A percentile compares a stretch with the other conserved stretches of the same genome.
Conservation (phyloP, 148 eudicot genomes). For the Rhododendron simsii region DNA sequence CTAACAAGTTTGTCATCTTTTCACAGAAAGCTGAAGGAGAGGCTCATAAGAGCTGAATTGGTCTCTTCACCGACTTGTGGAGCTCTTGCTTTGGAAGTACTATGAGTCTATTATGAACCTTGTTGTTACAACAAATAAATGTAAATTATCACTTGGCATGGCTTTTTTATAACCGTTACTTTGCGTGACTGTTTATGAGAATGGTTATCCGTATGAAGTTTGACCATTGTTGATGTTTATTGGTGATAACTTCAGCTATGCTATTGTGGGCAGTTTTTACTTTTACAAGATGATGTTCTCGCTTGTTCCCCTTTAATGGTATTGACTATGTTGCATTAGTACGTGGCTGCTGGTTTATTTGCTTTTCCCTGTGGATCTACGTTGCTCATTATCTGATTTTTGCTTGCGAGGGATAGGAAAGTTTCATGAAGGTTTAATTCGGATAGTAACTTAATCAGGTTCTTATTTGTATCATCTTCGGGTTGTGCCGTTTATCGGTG, state of each 20-base stretch:
- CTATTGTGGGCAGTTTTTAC: background rate
- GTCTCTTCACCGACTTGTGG: background rate
- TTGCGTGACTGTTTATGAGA: background rate
- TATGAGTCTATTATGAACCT: background rate
- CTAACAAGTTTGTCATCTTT: background rate
- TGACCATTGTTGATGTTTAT: background rate
- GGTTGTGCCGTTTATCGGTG: background rate
- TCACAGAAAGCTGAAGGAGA: constrained; percentile 36
- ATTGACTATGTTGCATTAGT: background rate
- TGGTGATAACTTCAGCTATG: background rate
- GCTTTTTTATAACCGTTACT: background rate
- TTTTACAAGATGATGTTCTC: background rate
- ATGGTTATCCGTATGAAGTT: background rate
- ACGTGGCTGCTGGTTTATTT: background rate
- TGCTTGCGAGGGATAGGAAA: background rate
- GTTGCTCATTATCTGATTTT: background rate
- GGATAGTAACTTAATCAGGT: background rate
- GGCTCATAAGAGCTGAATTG: constrained; percentile 22
- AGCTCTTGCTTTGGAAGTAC: constrained; percentile 5
- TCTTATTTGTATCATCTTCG: background rate
- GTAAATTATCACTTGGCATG: background rate
- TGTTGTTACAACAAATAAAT: background rate
- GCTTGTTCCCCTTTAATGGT: background rate
- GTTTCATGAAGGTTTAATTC: background rate
- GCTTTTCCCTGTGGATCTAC: background rate